These are phyloP conservation scores for Mrakia blollopis DNA, from an alignment of 768 basidiomycete species.

Conservation along the genomic window DNA sequence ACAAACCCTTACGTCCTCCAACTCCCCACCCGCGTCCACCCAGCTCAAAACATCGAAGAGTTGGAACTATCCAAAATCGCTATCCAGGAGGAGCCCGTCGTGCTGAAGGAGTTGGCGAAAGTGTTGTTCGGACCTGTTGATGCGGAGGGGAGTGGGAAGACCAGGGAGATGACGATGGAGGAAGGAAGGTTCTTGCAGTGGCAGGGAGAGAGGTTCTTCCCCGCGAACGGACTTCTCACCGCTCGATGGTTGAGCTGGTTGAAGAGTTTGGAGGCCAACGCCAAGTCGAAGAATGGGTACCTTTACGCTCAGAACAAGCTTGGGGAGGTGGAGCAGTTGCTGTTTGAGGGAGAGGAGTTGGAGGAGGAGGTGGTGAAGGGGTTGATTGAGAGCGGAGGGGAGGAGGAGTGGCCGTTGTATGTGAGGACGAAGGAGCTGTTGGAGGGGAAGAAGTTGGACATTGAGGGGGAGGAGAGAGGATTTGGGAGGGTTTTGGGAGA, in stretches of 20 bases:
- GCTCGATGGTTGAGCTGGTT: not conserved
- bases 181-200: not conserved
- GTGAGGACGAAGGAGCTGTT: slow-evolving; percentile 11
- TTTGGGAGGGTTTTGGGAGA: not conserved
- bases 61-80: not conserved
- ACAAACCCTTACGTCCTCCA: slow-evolving; percentile 10
- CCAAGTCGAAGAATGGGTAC: not conserved
- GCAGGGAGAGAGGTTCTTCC: not conserved
- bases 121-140: not conserved
- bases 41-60: not conserved
- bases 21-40: not conserved
- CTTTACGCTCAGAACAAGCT: slow-evolving; percentile 2
- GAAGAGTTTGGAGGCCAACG: not conserved
- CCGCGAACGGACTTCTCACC: not conserved
- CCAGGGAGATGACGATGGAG: not conserved
- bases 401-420: slow-evolving; percentile 10
- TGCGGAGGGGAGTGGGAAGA: not conserved
- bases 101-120: no score
- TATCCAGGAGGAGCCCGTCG: not conserved
- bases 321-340: not conserved
- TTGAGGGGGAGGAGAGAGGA: not conserved
- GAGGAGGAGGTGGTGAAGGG: not conserved
- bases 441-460: slow-evolving; percentile 2
- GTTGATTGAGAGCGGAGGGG: not conserved
- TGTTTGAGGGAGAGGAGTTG: not conserved